Base-by-base conservation (phyloP, 805 yeast genomes). In the Hanseniaspora hatyaiensis region DNA sequence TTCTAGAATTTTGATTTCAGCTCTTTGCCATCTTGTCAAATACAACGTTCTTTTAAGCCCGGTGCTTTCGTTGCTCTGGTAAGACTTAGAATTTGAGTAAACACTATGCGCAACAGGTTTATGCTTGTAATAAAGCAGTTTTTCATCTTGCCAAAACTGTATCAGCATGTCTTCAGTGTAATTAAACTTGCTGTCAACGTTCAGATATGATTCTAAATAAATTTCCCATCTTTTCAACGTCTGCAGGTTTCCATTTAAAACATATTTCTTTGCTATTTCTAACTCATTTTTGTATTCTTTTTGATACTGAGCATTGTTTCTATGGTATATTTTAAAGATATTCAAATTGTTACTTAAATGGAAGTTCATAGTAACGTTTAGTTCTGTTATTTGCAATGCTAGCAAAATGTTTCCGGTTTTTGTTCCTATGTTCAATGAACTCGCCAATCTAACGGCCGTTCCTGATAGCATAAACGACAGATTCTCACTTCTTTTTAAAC, bases 381-480 rank as follows among this genome's bases (percentile, higher is more conserved):
- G 79, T 60, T 88, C 97, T 2, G 94, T 76, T 34, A 82, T 69
- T 61, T 87, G 95, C 0, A 94, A 77, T 0, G 95, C 95, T 48
- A 87, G 65, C 57, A 82, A 83, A 5, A 87, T 75, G 54, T 80
- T 73, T 8, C 87, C 71, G 51, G 82, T 77, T 16, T 76, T 73
- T 37, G 82, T 84, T 67, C 85, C 75, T 55, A 86, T 74, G 3
- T 85, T 85, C 75, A 82, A 77, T 60, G 82, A 92, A 59, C 85
- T 94, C 3, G 95, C 92, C 34, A 88, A 65, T 49, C 96, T 69
- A 1, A 85, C 81, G 0, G 94, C 88, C 1, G 84, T 77, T 2
- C 96, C 96, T 40, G 85, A 78, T 51, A 86, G 72, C 92, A 87
- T 82, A 89, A 95, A 88, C 0, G 94, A 82, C 87, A 86, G 82